Evolutionary conservation across 2,329 filamentous ascomycete genomes (phyloP), one percentile per base, ranked within the genome.

Genomic region (Fusarium sp.): DNA sequence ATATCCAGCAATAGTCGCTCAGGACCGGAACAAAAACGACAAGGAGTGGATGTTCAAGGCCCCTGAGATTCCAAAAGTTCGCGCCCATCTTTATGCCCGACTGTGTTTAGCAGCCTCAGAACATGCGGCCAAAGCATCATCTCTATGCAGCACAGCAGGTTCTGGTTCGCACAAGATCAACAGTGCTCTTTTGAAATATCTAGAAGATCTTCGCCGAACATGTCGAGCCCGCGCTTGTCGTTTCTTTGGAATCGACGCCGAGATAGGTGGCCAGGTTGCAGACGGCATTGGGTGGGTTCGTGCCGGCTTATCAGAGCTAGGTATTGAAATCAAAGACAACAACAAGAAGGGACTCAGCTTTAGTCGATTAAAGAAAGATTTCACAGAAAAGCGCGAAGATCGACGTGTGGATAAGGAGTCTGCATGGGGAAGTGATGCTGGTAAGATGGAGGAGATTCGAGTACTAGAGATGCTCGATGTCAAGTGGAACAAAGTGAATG

Each of bases 1-100:
- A 0, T 98, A 98, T 79, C 93, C 96, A 3, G 91, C 93, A 4
- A 89, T 92, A 12, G 92, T 97, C 6, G 91, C 94, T 2, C 94
- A 97, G 78, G 90, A 92, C 64, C 89, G 95, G 54, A 97, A 97
- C 79, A 90, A 92, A 60, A 91, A 92, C 75, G 94, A 95, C 81
- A 94, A 89, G 70, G 96, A 98, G 75, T 99, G 96, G 96, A 98
- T 98, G 95, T 97, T 96, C 82, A 94, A 93, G 78, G 89, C 94
- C 0, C 94, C 96, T 2, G 91, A 94, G 57, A 94, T 98, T 55
- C 93, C 95, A 36, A 95, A 96, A 79, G 95, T 98, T 24, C 91
- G 96, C 52, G 94, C 94, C 14, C 92, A 97, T 78, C 87, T 99
- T 4, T 97, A 97, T 79, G 95, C 95, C 4, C 88, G 96, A 2